Evolutionary conservation across 129 eudicot species (phyloP), one percentile per base, ranked within the genome.

Genomic region (Artemisia annua): DNA sequence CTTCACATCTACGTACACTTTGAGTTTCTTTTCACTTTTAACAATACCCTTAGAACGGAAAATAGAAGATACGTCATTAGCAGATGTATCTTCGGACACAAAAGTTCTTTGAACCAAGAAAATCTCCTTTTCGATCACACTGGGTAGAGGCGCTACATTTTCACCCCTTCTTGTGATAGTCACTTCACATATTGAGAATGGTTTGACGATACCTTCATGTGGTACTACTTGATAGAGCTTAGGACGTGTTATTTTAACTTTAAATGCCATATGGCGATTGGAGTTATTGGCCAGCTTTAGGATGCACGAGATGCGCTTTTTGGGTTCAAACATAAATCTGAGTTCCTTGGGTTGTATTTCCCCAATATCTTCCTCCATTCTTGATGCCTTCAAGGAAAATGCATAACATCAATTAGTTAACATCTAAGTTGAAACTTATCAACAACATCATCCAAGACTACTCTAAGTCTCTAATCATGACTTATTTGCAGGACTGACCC

Each of bases 271-370:
- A 55, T 11, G 32, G 18, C 63, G 63, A 69, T 69, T 30, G 63
- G 74, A 53, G 16, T 69, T 53, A 39, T 26, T 67, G 16, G 9
- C 52, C 59, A 67, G 17, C 12, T 24, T 67, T 26, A 67, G 1
- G 12, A 14, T 15, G 22, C 59, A 67, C 43, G 46, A 48, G 13
- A 67, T 49, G 19, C 9, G 72, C 15, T 13, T 50, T 20, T 49
- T 67, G 43, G 72, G 59, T 67, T 67, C 35, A 58, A 67, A 67
- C 44, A 24, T 50, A 58, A 67, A 67, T 20, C 4, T 24, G 35
- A 67, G 72, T 67, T 67, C 60, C 9, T 28, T 13, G 11, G 72
- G 72, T 22, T 67, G 59, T 12, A 67, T 67, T 44, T 67, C 72
- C 44, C 60, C 60, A n/a, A 67, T 48, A 26, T 49, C 72, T 24